A percentile compares a stretch with the other conserved stretches of the same genome.
Conservation (phyloP, 768 basidiomycete genomes). For the Suillus plorans region DNA sequence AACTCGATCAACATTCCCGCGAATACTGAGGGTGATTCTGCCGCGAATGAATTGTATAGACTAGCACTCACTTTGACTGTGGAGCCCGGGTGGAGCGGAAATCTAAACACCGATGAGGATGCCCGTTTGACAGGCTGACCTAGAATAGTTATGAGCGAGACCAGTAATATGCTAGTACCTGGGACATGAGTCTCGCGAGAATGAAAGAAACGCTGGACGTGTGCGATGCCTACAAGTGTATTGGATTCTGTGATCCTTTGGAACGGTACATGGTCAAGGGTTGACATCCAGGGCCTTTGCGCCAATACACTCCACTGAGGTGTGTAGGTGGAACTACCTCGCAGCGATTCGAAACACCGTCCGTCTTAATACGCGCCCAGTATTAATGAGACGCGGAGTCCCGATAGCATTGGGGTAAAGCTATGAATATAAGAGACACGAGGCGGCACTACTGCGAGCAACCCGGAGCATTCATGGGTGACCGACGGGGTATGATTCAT, state of each 20-base stretch:
- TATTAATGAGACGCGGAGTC: background rate
- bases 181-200: background rate
- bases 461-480: background rate
- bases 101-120: background rate
- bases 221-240: background rate
- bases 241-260: background rate
- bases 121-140: background rate
- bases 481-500: background rate
- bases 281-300: background rate
- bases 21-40: background rate
- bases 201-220: background rate
- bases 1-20: background rate
- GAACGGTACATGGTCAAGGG: background rate
- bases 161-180: background rate
- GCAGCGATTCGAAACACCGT: background rate
- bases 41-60: background rate
- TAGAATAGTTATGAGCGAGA: background rate
- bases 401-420: background rate
- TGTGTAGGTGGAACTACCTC: background rate
- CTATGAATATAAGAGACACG: conserved; percentile 1
- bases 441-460: background rate
- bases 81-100: background rate
- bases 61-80: background rate
- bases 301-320: background rate
- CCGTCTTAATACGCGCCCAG: background rate